phyloP scores from a whole-genome alignment of 768 basidiomycete species.

The Russula olivacea region DNA sequence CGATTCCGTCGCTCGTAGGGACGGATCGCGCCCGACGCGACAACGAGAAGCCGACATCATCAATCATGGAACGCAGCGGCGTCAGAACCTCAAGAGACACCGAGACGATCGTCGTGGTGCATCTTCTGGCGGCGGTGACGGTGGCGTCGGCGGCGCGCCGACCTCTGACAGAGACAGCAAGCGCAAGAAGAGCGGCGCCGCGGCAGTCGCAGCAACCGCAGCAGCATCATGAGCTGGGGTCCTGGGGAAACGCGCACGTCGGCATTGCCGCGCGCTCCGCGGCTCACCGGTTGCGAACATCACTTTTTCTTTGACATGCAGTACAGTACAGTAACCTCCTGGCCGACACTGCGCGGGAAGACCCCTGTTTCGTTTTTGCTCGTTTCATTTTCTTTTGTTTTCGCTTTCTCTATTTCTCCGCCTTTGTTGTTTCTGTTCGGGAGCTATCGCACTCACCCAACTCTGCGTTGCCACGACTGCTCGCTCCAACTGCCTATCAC shows the following conservation, averaged over 20 bases:
- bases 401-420: not conserved
- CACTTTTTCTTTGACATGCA: not conserved
- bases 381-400: not conserved
- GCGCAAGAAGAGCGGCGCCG: slow-evolving; percentile 21
- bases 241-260: not conserved
- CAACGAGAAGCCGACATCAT: not conserved
- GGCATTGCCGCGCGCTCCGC: slow-evolving; percentile 15
- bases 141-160: not conserved
- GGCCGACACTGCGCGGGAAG: not conserved
- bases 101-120: slow-evolving; percentile 10
- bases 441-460: not conserved
- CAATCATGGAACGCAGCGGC: not conserved
- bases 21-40: slow-evolving; percentile 9
- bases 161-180: slow-evolving; percentile 6
- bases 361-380: not conserved
- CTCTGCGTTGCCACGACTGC: not conserved
- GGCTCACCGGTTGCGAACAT: not conserved
- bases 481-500: not conserved
- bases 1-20: slow-evolving; percentile 4
- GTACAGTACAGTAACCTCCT: too few relatives aligned
- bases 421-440: not conserved
- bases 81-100: slow-evolving; percentile 18
- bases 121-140: not conserved
- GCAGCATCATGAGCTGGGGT: slow-evolving; percentile 6
- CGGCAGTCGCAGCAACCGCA: slow-evolving; percentile 6